These are phyloP conservation scores for Psophocarpus tetragonolobus DNA, from an alignment of 306 rosid species.

Conservation along the genomic window DNA sequence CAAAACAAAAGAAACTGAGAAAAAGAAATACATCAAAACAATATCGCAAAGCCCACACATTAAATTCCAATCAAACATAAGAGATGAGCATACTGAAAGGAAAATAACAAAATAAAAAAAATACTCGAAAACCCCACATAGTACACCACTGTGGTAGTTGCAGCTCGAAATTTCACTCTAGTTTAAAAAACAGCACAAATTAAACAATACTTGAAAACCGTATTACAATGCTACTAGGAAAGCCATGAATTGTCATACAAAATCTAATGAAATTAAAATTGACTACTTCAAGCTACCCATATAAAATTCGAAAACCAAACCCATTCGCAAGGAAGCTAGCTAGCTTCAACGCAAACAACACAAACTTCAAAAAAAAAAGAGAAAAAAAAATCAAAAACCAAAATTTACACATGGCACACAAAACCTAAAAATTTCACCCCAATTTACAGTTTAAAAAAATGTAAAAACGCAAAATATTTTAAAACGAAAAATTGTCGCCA, in stretches of 20 bases:
- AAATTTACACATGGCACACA: not conserved
- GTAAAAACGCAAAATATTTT: not conserved
- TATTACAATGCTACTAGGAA: not conserved
- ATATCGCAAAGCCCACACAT: not conserved
- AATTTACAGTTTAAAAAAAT: not conserved
- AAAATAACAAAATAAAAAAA: not conserved
- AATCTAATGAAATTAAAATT: slow-evolving; percentile 10
- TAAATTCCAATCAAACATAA: not conserved
- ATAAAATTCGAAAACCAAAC: not conserved
- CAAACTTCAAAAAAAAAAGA: too few species aligned
- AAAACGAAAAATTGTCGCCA: not conserved
- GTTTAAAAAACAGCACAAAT: too few species aligned
- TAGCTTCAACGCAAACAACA: not conserved
- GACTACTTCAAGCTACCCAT: slow-evolving; percentile 4
- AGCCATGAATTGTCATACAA: not conserved
- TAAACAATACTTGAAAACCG: too few species aligned
- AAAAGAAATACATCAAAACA: not conserved
- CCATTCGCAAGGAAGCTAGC: not conserved
- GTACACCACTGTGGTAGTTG: too few species aligned
- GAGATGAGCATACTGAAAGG: not conserved
- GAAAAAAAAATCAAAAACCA: not conserved
- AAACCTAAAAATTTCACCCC: not conserved
- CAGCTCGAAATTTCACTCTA: too few species aligned
- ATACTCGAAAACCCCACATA: too few species aligned
- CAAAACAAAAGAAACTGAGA: not conserved